Conservation (phyloP, 495 filamentous ascomycete genomes). For the Trichodelitschia bisporula region DNA sequence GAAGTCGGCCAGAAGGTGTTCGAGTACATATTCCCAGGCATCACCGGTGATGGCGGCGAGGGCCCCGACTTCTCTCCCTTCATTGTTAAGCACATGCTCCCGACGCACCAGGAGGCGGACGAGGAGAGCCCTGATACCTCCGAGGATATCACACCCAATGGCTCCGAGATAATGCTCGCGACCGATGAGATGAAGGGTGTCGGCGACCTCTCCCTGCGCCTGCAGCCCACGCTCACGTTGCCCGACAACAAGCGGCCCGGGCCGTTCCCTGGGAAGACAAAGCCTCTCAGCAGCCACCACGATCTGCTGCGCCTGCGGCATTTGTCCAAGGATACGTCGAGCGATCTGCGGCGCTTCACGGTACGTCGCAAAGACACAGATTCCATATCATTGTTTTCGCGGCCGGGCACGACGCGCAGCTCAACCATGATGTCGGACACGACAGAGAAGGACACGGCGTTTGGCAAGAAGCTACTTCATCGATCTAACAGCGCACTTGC, state of each 20-base stretch:
- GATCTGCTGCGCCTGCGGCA: slow-evolving; percentile 12
- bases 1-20: slow-evolving; percentile 88
- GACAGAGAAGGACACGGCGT: slow-evolving; percentile 21
- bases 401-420: slow-evolving; percentile 24
- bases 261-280: slow-evolving; percentile 1
- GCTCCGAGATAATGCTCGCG: too few species aligned
- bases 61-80: slow-evolving; percentile 49
- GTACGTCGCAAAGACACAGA: too few species aligned
- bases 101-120: slow-evolving; percentile 35
- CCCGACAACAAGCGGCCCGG: slow-evolving; percentile 22
- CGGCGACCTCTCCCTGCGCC: slow-evolving; percentile 33
- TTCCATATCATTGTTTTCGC: slow-evolving; percentile 5
- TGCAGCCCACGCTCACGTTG: slow-evolving; percentile 52
- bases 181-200: background rate
- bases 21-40: slow-evolving; percentile 89
- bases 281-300: slow-evolving; percentile 3
- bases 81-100: slow-evolving; percentile 52
- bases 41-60: slow-evolving; percentile 30
- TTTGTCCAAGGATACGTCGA: slow-evolving; percentile 5
- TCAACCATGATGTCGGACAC: slow-evolving; percentile 23
- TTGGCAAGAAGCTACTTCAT: slow-evolving; percentile 28
- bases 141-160: background rate
- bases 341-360: slow-evolving; percentile 1
- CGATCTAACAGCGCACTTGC: slow-evolving; percentile 21
- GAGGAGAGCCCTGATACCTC: slow-evolving; percentile 11